Evolutionary conservation across 257 asterid genomes (phyloP).

Genomic region (Echium plantagineum): DNA sequence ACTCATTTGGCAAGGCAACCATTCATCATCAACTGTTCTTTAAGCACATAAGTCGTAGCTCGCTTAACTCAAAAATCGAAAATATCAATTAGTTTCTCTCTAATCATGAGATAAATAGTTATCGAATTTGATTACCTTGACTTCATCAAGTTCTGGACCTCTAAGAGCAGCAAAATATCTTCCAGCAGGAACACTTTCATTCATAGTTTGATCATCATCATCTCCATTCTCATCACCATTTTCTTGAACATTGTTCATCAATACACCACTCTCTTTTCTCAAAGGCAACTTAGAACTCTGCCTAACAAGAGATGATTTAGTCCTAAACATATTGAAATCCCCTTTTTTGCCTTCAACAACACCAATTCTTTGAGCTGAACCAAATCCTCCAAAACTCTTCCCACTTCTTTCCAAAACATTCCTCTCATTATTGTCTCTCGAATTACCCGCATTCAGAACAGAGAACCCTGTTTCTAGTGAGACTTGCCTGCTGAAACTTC

Average conservation of each 20-base stretch:
- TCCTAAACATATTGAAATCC: conserved; percentile 55
- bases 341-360: conserved; percentile 36
- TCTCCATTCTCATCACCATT: conserved; percentile 13
- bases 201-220: conserved; percentile 22
- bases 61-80: no score
- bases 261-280: conserved; percentile 35
- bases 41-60: no score
- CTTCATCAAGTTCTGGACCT: conserved; percentile 90
- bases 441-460: conserved; percentile 31
- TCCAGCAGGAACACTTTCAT: conserved; percentile 85
- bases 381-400: conserved; percentile 63
- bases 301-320: conserved; percentile 48
- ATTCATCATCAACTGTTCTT: no score
- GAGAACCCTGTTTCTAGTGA: conserved; percentile 84
- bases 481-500: conserved; percentile 56
- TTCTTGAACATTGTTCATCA: conserved; percentile 18
- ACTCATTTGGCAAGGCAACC: background rate
- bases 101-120: background rate
- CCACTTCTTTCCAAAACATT: conserved; percentile 58
- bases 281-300: conserved; percentile 48
- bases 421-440: conserved; percentile 20
- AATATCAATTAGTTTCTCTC: no score
- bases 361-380: conserved; percentile 20
- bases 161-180: conserved; percentile 92
- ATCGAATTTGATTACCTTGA: conserved; percentile 44